These are phyloP conservation scores for Capronia epimyces DNA, from an alignment of 2,329 filamentous ascomycete species.

Conservation along the genomic window DNA sequence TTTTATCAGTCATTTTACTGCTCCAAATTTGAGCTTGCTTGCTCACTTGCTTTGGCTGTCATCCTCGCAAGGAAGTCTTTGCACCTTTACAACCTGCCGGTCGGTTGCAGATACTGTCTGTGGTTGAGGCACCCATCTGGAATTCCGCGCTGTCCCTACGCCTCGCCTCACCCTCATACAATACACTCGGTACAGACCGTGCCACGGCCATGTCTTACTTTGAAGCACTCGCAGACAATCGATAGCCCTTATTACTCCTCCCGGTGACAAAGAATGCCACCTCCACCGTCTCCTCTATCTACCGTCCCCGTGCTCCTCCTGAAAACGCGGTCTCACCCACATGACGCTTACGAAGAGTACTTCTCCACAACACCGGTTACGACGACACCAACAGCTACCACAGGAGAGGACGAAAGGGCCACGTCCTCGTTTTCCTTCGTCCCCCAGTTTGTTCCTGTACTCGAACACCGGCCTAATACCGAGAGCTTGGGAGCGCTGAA, in stretches of 20 bases:
- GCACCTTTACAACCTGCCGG: too few species aligned
- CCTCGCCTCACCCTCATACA: too few species aligned
- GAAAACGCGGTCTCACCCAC: constrained; percentile 44
- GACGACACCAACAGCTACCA: constrained; percentile 6
- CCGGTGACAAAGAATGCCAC: not conserved
- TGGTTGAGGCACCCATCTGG: too few species aligned
- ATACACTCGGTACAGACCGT: too few species aligned
- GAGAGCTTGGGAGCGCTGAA: constrained; percentile 35
- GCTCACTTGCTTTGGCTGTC: too few species aligned
- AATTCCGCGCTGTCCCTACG: too few species aligned
- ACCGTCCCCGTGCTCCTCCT: constrained; percentile 42
- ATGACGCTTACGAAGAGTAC: constrained; percentile 44
- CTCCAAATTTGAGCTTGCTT: too few species aligned
- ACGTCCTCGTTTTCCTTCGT: constrained; percentile 10
- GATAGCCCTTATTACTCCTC: not conserved
- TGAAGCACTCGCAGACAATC: too few species aligned
- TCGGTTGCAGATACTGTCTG: too few species aligned
- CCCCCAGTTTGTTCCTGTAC: constrained; percentile 42
- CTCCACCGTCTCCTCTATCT: not conserved
- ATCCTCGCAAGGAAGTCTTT: too few species aligned
- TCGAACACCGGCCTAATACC: constrained; percentile 41
- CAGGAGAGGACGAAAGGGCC: not conserved
- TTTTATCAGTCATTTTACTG: too few species aligned
- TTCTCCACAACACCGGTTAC: constrained; percentile 31
- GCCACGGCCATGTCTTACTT: too few species aligned